Conservation (phyloP, 208 protist genomes). For the Leishmania aethiopica region DNA sequence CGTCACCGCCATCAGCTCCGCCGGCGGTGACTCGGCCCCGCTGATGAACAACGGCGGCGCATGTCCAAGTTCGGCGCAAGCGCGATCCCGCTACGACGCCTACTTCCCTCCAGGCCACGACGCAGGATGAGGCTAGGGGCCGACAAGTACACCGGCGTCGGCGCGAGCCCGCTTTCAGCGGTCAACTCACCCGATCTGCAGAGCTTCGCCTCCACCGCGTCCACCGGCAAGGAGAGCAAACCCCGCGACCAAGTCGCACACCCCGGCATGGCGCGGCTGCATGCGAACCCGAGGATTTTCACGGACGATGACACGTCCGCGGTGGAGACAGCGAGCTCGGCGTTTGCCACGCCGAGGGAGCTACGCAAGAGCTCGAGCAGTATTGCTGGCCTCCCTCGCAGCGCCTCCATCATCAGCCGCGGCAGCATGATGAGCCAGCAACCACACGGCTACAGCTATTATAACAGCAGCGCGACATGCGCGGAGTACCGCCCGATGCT, state of each 20-base stretch:
- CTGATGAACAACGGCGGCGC: neutral
- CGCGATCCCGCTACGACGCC: neutral
- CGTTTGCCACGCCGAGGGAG: slow-evolving; percentile 26
- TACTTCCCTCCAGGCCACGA: slow-evolving; percentile 31
- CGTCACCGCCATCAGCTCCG: neutral
- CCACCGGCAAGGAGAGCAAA: neutral
- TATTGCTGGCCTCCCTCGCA: slow-evolving; percentile 11
- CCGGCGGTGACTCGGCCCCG: neutral
- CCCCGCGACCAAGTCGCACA: neutral
- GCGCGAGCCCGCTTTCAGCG: slow-evolving; percentile 5
- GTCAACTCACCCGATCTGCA: slow-evolving; percentile 9
- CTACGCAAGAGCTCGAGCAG: slow-evolving; percentile 6
- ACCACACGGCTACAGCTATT: slow-evolving; percentile 28
- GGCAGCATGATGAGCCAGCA: slow-evolving; percentile 30
- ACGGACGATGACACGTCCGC: slow-evolving; percentile 24
- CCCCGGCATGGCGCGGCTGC: neutral
- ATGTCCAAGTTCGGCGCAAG: neutral
- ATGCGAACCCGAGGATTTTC: slow-evolving; percentile 8
- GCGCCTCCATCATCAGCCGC: slow-evolving; percentile 18
- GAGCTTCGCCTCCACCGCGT: slow-evolving; percentile 16
- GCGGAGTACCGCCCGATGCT: neutral
- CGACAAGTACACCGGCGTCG: slow-evolving; percentile 26
- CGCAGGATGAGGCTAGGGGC: slow-evolving; percentile 21
- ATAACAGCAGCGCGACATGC: slow-evolving; percentile 20
- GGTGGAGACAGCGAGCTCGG: slow-evolving; percentile 23